A percentile compares a stretch with the other conserved stretches of the same genome.
Conservation (phyloP, 2,329 filamentous ascomycete species). For the Raffaelea albimanens region DNA sequence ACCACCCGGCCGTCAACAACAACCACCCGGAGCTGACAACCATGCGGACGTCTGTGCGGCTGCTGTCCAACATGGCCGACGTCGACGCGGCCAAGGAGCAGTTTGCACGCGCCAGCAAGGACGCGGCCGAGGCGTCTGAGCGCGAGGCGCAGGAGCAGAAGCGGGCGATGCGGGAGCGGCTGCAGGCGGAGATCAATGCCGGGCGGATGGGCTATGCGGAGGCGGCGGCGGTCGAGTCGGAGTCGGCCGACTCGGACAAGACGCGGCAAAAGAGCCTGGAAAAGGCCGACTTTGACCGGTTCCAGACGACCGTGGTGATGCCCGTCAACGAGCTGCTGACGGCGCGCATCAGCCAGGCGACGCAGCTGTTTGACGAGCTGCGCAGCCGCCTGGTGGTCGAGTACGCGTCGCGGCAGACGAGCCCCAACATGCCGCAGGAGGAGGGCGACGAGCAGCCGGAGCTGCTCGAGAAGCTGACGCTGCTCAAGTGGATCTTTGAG, state of each 20-base stretch:
- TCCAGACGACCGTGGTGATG: slow-evolving; percentile 73
- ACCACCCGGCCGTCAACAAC: slow-evolving; percentile 93
- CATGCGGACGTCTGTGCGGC: slow-evolving; percentile 65
- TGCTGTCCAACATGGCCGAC: slow-evolving; percentile 64
- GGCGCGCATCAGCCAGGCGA: slow-evolving; percentile 63
- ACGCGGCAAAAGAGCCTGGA: slow-evolving; percentile 61
- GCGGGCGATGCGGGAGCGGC: slow-evolving; percentile 59
- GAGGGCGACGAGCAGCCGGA: slow-evolving; percentile 94
- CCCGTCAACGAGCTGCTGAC: slow-evolving; percentile 75
- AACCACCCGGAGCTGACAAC: slow-evolving; percentile 81
- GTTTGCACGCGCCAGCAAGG: slow-evolving; percentile 46
- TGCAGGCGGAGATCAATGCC: slow-evolving; percentile 68
- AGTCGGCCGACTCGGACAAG: slow-evolving; percentile 62
- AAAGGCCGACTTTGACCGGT: slow-evolving; percentile 74
- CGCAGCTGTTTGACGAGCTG: slow-evolving; percentile 68
- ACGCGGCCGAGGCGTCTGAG: slow-evolving; percentile 46
- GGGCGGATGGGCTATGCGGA: slow-evolving; percentile 76
- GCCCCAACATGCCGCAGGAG: slow-evolving; percentile 80
- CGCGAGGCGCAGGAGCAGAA: slow-evolving; percentile 43
- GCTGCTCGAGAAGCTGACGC: slow-evolving; percentile 83
- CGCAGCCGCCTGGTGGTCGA: slow-evolving; percentile 64
- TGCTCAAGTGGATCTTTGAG: slow-evolving; percentile 96
- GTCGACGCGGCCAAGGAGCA: slow-evolving; percentile 58
- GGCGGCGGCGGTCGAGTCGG: slow-evolving; percentile 71
- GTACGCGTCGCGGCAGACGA: slow-evolving; percentile 42